These are phyloP conservation scores for Pestalotiopsis sp. DNA, from an alignment of 2,329 filamentous ascomycete species.

Conservation along the genomic window DNA sequence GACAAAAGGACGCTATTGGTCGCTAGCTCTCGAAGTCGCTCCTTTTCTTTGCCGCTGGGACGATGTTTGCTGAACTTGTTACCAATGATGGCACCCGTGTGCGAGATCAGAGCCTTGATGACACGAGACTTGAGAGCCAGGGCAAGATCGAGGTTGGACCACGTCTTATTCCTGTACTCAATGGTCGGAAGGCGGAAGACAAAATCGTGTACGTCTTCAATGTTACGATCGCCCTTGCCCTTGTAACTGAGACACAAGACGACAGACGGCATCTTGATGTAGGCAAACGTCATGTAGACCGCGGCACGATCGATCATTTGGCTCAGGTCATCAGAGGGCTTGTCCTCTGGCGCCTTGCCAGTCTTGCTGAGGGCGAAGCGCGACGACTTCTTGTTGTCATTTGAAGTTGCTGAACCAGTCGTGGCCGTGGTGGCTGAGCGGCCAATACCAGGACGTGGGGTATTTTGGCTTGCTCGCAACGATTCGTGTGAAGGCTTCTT, in stretches of 20 bases:
- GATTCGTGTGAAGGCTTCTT: slow-evolving; percentile 63
- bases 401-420: slow-evolving; percentile 28
- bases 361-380: slow-evolving; percentile 60
- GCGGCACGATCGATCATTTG: slow-evolving; percentile 96
- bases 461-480: slow-evolving; percentile 41
- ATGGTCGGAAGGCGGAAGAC: slow-evolving; percentile 94
- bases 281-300: slow-evolving; percentile 96
- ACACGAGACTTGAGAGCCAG: slow-evolving; percentile 93
- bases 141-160: slow-evolving; percentile 95
- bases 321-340: slow-evolving; percentile 83
- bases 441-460: slow-evolving; percentile 45
- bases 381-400: slow-evolving; percentile 48
- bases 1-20: slow-evolving; percentile 70
- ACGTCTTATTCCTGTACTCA: slow-evolving; percentile 98
- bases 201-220: slow-evolving; percentile 96
- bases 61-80: slow-evolving; percentile 95
- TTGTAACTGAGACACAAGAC: slow-evolving; percentile 96
- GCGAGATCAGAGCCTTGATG: slow-evolving; percentile 89
- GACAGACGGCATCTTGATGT: slow-evolving; percentile 93
- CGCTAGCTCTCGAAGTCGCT: slow-evolving; percentile 80
- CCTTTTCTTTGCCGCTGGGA: slow-evolving; percentile 78
- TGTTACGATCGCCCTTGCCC: slow-evolving; percentile 90
- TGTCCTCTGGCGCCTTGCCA: slow-evolving; percentile 56
- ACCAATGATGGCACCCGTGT: slow-evolving; percentile 93
- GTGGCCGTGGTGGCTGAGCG: slow-evolving; percentile 46